Base-by-base conservation (phyloP, 768 basidiomycete species). In the Trametes gibbosa region DNA sequence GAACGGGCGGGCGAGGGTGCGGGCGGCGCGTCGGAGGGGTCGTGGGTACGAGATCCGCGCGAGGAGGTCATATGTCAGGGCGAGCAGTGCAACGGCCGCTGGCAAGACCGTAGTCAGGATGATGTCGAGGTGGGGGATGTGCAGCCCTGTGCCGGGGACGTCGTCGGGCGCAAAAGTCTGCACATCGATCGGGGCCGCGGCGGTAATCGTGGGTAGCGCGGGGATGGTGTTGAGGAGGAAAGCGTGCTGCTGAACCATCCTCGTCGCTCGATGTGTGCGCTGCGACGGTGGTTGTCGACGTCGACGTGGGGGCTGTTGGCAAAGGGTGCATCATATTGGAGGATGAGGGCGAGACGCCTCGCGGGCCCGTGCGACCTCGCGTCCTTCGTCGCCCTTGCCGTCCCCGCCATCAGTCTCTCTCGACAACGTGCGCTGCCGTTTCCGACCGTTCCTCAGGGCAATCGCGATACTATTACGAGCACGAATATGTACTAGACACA, bases 1-100 rank as follows among this genome's bases (percentile, higher is more conserved):
- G 63, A 84, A 84, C 1, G 84, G 84, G 37, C 58, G 53, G 10
- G 58, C 48, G 35, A 65, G 42, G 19, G 24, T 45, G 37, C 50
- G 48, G 29, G 61, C 50, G 45, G 48, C 39, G 14, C 42, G 52
- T 37, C 56, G 58, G 21, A 68, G 7, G 46, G 29, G 5, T n/a
- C 50, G 46, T 34, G 60, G 64, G 34, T 50, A 56, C 5, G 51
- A 41, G 13, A 65, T 25, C 14, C 63, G 47, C 37, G 63, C 49
- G n/a, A 64, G 48, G 17, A 64, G 10, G 48, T 66, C 65, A 41
- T 49, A 56, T 13, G 45, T 27, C n/a, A 66, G 55, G 13, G 53
- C 16, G 25, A 62, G 37, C 10, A 64, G 46, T 9, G 42, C 55
- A 13, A 43, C 39, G 21, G 25, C 47, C 13, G 61, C 63, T 1